Evolutionary conservation across 2,329 filamentous ascomycete genomes (phyloP), one percentile per base, ranked within the genome.

Genomic region (Aspergillus vadensis): DNA sequence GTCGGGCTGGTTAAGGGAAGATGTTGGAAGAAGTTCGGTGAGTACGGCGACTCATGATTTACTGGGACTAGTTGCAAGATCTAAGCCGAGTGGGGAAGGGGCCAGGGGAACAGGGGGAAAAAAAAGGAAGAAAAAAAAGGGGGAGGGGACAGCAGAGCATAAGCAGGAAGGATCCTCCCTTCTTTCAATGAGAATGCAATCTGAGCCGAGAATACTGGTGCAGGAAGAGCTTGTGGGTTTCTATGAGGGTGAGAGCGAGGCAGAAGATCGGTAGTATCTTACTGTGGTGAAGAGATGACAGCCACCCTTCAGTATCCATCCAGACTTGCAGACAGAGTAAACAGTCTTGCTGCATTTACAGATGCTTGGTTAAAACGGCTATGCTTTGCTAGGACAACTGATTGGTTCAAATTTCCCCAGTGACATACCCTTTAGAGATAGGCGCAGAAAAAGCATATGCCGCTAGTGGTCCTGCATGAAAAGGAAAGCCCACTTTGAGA

Each of bases 81-180:
- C 10, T 19, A 53, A 12, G n/a, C 15, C 38, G 50, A 53, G 50
- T 53, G 50, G 50, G 50, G 50, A 53, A 53, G 50, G 36, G 36
- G 30, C 30, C 50, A 21, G 50, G 50, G 30, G 17, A 36, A 36
- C 32, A 36, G 32, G 32, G 32, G 32, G 15, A 14, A 15, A 36
- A 6, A 36, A 36, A 6, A 36, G 15, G 32, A 14, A 14, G 4
- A 5, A 21, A 32, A 23, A 53, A 53, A 53, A 53, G 50, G 50
- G 50, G 47, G 47, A 50, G 47, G 47, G 50, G 32, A 17, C 19
- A 36, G 10, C 12, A 30, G 50, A 53, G 23, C 25, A 39, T 53
- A 53, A 53, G 50, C 50, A 38, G 17, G 50, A 53, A 53, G 49
- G 49, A 52, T n/a, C 21, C 49, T 14, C 6, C 27, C 25, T 19